A percentile compares a stretch with the other conserved stretches of the same genome.
phyloP scores from a whole-genome alignment of 129 eudicot species.

The Chrysanthemum seticuspe region DNA sequence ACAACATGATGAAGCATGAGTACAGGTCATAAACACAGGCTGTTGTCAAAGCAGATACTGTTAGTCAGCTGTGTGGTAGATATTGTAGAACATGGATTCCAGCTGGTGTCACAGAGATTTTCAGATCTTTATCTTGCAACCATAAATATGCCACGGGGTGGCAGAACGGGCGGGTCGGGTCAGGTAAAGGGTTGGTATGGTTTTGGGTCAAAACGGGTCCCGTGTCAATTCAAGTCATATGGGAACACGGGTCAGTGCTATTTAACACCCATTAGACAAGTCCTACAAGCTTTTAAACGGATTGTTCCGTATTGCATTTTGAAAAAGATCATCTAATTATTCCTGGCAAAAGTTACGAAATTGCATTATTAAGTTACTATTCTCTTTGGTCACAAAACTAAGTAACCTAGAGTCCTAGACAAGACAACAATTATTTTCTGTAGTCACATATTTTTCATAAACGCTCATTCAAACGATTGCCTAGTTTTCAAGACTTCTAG shows the following conservation, averaged over 20 bases:
- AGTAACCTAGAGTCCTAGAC: background rate
- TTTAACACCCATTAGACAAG: too few species aligned
- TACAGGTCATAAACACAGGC: conserved; percentile 32
- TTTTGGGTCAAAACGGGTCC: too few species aligned
- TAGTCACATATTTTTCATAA: background rate
- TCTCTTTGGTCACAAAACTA: background rate
- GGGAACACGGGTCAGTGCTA: too few species aligned
- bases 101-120: background rate
- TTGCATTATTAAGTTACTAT: background rate
- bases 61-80: conserved; percentile 9
- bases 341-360: background rate
- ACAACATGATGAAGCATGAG: conserved; percentile 25
- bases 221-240: too few species aligned
- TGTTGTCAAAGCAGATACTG: conserved; percentile 15
- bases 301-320: background rate
- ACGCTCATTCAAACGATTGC: too few species aligned
- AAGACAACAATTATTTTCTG: background rate
- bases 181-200: too few species aligned
- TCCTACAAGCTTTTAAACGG: too few species aligned
- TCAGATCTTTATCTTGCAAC: background rate
- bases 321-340: too few species aligned
- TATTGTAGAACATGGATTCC: conserved; percentile 8
- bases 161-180: too few species aligned
- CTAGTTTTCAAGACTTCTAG: background rate
- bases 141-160: background rate